These are phyloP conservation scores for Beauveria sp. DNA, from an alignment of 2,329 filamentous ascomycete species.

Conservation along the genomic window DNA sequence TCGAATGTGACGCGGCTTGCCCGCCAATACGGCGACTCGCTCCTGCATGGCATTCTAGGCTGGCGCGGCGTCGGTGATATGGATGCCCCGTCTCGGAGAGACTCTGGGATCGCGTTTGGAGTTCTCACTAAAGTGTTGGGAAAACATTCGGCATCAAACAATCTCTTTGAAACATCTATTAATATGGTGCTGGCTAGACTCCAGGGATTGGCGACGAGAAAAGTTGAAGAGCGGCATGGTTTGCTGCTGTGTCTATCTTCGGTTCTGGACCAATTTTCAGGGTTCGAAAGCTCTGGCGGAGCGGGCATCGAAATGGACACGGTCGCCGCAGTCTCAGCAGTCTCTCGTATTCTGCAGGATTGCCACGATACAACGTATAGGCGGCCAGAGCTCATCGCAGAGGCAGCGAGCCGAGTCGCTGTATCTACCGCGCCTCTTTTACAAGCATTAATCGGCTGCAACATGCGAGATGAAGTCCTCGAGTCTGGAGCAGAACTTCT, in stretches of 20 bases:
- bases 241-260: slow-evolving; percentile 55
- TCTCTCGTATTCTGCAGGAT: slow-evolving; percentile 32
- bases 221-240: slow-evolving; percentile 65
- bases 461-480: slow-evolving; percentile 9
- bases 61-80: slow-evolving; percentile 86
- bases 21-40: slow-evolving; percentile 58
- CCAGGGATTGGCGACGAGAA: slow-evolving; percentile 37
- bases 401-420: slow-evolving; percentile 52
- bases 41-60: slow-evolving; percentile 63
- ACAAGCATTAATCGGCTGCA: slow-evolving; percentile 26
- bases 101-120: slow-evolving; percentile 64
- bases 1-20: slow-evolving; percentile 60
- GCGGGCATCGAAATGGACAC: slow-evolving; percentile 19
- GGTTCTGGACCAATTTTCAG: slow-evolving; percentile 42
- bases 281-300: slow-evolving; percentile 17
- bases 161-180: slow-evolving; percentile 21
- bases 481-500: slow-evolving; percentile 19
- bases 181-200: slow-evolving; percentile 38
- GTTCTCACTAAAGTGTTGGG: slow-evolving; percentile 39
- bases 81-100: slow-evolving; percentile 65
- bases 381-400: slow-evolving; percentile 57
- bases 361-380: slow-evolving; percentile 39
- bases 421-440: slow-evolving; percentile 43
- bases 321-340: slow-evolving; percentile 20
- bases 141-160: slow-evolving; percentile 18